Conservation (phyloP, 129 eudicot species). For the Mikania micrantha region DNA sequence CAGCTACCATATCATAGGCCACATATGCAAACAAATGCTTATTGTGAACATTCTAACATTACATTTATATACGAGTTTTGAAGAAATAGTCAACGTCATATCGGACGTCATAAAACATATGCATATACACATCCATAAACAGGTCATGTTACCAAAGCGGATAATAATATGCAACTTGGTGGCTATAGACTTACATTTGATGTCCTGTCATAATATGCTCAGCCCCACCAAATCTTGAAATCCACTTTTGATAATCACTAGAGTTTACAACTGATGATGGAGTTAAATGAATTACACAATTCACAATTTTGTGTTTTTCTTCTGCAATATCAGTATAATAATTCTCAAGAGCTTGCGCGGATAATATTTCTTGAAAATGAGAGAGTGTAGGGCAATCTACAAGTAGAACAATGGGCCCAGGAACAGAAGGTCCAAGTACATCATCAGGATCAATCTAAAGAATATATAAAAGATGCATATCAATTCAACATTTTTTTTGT, state of each 20-base stretch:
- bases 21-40: too few species aligned
- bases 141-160: too few species aligned
- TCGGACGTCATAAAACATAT: too few species aligned
- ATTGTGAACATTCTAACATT: too few species aligned
- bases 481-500: background rate
- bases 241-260: constrained; percentile 65
- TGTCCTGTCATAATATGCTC: constrained; percentile 92
- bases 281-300: constrained; percentile 82
- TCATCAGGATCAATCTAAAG: constrained; percentile 82
- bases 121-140: too few species aligned
- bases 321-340: constrained; percentile 42
- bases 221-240: constrained; percentile 65
- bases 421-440: constrained; percentile 77
- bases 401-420: constrained; percentile 78
- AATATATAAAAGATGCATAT: background rate
- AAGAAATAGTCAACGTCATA: too few species aligned
- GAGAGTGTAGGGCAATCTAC: constrained; percentile 78
- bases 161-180: too few species aligned
- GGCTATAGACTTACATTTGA: constrained; percentile 67
- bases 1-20: too few species aligned
- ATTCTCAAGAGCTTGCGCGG: constrained; percentile 37
- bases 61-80: too few species aligned
- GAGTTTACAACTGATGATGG: constrained; percentile 48
- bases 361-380: constrained; percentile 57
- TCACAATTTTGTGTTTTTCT: constrained; percentile 49